These are phyloP conservation scores for Larix kaempferi DNA, from an alignment of 75 land plant genomes.

Conservation along the genomic window DNA sequence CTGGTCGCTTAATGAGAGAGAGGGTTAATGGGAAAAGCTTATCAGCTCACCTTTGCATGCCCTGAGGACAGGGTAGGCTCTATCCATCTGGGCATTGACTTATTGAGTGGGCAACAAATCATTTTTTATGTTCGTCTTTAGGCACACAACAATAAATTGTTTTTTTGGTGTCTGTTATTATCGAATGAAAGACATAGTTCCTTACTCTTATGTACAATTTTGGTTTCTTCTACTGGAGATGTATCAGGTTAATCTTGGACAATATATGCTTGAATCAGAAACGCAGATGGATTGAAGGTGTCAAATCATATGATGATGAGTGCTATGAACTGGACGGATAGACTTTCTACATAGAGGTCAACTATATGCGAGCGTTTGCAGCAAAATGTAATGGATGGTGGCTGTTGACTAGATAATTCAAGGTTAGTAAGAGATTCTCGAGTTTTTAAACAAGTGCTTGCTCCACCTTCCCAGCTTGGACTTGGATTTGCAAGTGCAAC, in stretches of 20 bases:
- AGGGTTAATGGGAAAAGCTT: too few species aligned
- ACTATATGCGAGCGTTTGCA: neutral
- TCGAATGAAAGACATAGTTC: too few species aligned
- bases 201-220: neutral
- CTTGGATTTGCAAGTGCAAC: too few species aligned
- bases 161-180: neutral
- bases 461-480: too few species aligned
- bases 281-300: neutral
- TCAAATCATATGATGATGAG: neutral
- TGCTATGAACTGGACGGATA: neutral
- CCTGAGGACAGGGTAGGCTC: too few species aligned
- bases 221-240: neutral
- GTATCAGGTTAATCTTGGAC: neutral
- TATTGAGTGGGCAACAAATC: too few species aligned
- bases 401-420: neutral
- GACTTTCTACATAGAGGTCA: neutral
- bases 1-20: too few species aligned
- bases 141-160: neutral
- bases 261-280: too few species aligned
- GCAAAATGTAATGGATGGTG: neutral
- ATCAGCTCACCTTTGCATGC: too few species aligned
- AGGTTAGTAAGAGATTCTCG: too few species aligned
- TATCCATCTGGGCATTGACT: too few species aligned
- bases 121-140: neutral
- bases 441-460: too few species aligned